Percentiles rank a stretch among this genome's conserved stretches.
Conservation (phyloP, 352 stramenopile species). For the Thalassiosira livingstoniorum region DNA sequence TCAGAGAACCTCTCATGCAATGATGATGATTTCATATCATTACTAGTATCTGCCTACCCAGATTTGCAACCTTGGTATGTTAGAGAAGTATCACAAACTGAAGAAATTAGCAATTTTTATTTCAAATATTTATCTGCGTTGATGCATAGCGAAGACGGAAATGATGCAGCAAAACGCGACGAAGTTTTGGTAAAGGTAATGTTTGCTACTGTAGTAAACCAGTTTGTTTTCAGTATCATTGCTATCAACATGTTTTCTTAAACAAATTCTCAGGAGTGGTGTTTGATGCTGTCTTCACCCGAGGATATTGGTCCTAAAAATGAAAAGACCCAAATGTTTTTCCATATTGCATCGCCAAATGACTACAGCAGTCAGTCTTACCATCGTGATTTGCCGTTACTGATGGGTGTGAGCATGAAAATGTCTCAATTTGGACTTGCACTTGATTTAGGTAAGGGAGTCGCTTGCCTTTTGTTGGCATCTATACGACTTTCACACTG, state of each 20-base stretch:
- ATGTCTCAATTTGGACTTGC: conserved; percentile 67
- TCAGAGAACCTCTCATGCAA: conserved; percentile 24
- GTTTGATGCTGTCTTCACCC: conserved; percentile 49
- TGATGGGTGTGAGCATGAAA: conserved; percentile 70
- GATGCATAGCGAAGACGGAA: conserved; percentile 69
- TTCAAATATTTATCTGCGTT: conserved; percentile 77
- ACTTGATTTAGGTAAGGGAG: conserved; percentile 66
- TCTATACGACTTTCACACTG: background rate
- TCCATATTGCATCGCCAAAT: conserved; percentile 61
- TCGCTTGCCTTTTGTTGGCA: background rate
- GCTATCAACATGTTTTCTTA: too few species aligned
- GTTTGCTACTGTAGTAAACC: background rate
- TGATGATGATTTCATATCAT: conserved; percentile 43
- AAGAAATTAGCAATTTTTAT: conserved; percentile 57
- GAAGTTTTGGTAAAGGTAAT: conserved; percentile 64
- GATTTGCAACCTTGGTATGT: conserved; percentile 80
- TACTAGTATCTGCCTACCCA: conserved; percentile 79
- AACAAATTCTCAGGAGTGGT: conserved; percentile 67
- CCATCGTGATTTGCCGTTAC: conserved; percentile 65
- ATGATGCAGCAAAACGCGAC: conserved; percentile 68
- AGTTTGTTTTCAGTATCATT: conserved; percentile 7
- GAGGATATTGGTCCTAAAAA: conserved; percentile 15
- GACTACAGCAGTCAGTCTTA: conserved; percentile 64
- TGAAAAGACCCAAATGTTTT: conserved; percentile 54
- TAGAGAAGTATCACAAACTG: conserved; percentile 43